Conservation (phyloP, 169 alveolate species). For the Hepatocystis sp. region DNA sequence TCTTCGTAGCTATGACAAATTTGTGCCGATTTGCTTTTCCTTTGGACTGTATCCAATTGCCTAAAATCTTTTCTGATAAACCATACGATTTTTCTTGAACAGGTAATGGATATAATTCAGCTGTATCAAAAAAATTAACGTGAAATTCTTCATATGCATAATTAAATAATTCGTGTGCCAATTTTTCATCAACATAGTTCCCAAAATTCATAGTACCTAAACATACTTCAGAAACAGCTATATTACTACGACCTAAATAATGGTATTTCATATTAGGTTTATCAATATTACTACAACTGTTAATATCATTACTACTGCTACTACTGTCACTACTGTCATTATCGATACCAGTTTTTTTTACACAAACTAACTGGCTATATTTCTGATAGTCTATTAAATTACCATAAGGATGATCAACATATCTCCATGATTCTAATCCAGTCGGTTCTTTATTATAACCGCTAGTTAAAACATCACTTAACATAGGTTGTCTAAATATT, state of each 20-base stretch:
- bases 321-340: no score
- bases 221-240: slow-evolving; percentile 87
- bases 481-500: slow-evolving; percentile 85
- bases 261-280: slow-evolving; percentile 79
- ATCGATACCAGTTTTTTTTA: slow-evolving; percentile 70
- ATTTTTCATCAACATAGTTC: slow-evolving; percentile 77
- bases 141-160: slow-evolving; percentile 86
- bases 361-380: slow-evolving; percentile 49
- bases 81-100: slow-evolving; percentile 80
- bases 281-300: no score
- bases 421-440: slow-evolving; percentile 74
- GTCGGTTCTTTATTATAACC: slow-evolving; percentile 75
- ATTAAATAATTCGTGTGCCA: slow-evolving; percentile 83
- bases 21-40: slow-evolving; percentile 79
- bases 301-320: no score
- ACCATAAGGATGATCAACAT: slow-evolving; percentile 74
- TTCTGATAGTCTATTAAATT: slow-evolving; percentile 74
- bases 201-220: slow-evolving; percentile 93
- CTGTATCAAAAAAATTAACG: slow-evolving; percentile 88
- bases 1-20: slow-evolving; percentile 85
- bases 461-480: slow-evolving; percentile 83
- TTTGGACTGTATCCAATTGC: slow-evolving; percentile 80
- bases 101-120: slow-evolving; percentile 92
- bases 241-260: slow-evolving; percentile 80
- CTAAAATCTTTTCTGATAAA: slow-evolving; percentile 80